A percentile compares a stretch with the other conserved stretches of the same genome.
These are phyloP conservation scores for Chrysanthemum seticuspe DNA, from an alignment of 129 eudicot species.

Conservation along the genomic window DNA sequence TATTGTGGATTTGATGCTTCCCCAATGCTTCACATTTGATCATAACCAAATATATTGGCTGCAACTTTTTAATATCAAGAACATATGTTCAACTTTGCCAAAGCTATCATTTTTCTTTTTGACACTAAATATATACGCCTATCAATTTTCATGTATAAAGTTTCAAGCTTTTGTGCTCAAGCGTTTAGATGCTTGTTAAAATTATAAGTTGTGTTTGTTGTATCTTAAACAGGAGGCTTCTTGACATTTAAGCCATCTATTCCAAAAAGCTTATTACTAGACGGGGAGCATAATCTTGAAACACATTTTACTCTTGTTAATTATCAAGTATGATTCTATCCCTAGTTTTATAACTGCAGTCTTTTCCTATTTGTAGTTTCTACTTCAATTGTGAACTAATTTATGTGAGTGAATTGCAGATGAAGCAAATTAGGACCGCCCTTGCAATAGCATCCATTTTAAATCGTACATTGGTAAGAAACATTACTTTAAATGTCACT, in stretches of 20 bases:
- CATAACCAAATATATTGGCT: too few relatives aligned
- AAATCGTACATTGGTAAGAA: conserved; percentile 86
- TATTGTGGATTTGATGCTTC: background rate
- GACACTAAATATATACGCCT: too few relatives aligned
- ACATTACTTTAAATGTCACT: background rate
- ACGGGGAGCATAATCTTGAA: conserved; percentile 77
- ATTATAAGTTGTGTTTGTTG: conserved; percentile 16
- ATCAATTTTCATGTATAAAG: background rate
- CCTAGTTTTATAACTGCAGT: background rate
- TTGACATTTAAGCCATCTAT: conserved; percentile 81
- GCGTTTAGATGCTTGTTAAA: background rate
- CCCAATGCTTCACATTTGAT: background rate
- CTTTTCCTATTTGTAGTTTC: background rate
- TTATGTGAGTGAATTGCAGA: conserved; percentile 40
- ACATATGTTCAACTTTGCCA: too few relatives aligned
- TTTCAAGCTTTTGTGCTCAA: background rate
- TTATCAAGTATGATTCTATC: conserved; percentile 66
- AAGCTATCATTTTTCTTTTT: too few relatives aligned
- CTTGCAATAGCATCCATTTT: conserved; percentile 79
- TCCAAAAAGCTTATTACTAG: conserved; percentile 83
- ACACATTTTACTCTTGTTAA: conserved; percentile 86
- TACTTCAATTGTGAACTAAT: conserved; percentile 7
- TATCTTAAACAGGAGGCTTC: conserved; percentile 73
- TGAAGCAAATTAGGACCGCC: conserved; percentile 90
- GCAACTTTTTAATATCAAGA: too few relatives aligned